Evolutionary conservation across 2,329 filamentous ascomycete species (phyloP), one percentile per base, ranked within the genome.

Genomic region (Colletotrichum abscissum): DNA sequence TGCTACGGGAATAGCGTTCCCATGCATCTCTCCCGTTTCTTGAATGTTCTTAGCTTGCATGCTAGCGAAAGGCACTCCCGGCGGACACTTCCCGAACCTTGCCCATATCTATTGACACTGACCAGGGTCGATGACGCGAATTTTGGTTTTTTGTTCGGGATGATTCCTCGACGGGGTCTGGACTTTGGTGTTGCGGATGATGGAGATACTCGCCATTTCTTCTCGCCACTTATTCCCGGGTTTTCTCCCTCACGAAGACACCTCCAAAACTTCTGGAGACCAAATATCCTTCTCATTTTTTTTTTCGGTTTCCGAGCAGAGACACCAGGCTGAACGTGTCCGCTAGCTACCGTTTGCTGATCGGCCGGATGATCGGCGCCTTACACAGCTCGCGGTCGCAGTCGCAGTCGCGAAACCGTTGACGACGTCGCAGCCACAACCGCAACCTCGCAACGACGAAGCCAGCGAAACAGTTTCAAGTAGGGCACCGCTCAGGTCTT

Each of bases 91-190:
- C 22, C 70, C 67, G 70, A 65, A 28, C 26, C 60, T 62, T 60
- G 56, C 33, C 55, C 55, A 64, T 46, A 42, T 56, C 46, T 69
- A 62, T 62, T 42, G 14, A 14, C 38, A 19, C 38, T 42, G 5
- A 42, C 38, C 57, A 73, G 60, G 67, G 70, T 58, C 38, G 26
- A 70, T 71, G 71, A 57, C 49, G 67, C 71, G 62, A 71, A 57
- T 52, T 49, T 71, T 71, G 26, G 55, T 8, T 22, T 62, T 62
- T 65, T 62, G 42, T 35, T 70, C 56, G 56, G 56, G 26, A 62
- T 65, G 22, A n/a, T 42, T 72, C 26, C 12, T 19, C 30, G 69
- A 67, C 35, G 42, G 28, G 57, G 57, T n/a, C 57, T 63, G 57
- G 65, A 54, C 42, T 69, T 38, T 28, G n/a, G 66, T 14, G n/a